Base-by-base conservation (phyloP, 345 rosid genomes). In the Reutealis trisperma region DNA sequence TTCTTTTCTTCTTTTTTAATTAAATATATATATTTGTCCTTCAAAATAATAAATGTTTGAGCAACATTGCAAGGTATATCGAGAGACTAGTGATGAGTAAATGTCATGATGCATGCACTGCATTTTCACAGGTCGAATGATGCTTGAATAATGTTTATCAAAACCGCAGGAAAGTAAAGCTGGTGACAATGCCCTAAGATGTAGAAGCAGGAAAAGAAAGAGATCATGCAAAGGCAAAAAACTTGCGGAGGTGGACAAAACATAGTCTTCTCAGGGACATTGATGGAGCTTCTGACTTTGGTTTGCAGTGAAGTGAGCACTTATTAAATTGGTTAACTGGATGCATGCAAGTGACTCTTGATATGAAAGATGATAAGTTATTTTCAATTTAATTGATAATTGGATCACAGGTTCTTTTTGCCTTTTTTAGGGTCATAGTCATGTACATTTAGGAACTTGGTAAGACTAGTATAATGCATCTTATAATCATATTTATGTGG, bases 131-230 rank as follows among this genome's bases (percentile, higher is more conserved):
- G 12, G 27, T 12, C 45, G 44, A 73, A 44, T 45, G 41, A 8
- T 25, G 21, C 27, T 24, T 5, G 18, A 60, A 14, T 30, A 41
- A n/a, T 1, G 34, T 47, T 69, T 16, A 27, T 21, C 77, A 64
- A 69, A 32, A 55, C 34, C 74, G 79, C 87, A 89, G 92, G 90
- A 77, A 74, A 77, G 25, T 45, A 82, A 76, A 52, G 87, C 37
- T 64, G 79, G 47, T 0, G 81, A 78, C 12, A n/a, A 59, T 69
- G 10, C 73, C 6, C 59, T 65, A 27, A 79, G 84, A 75, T 83
- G 77, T 55, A 80, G 85, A 77, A 73, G 80, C 79, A 84, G 85
- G 83, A 88, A 79, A 75, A 68, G 91, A 71, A 89, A 88, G 78
- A 86, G 92, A 72, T 63, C 84, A 9, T 78, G 68, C 57, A 81